A percentile compares a stretch with the other conserved stretches of the same genome.
These are phyloP conservation scores for Fusarium chlamydosporum DNA, from an alignment of 2,329 filamentous ascomycete genomes.

Conservation along the genomic window DNA sequence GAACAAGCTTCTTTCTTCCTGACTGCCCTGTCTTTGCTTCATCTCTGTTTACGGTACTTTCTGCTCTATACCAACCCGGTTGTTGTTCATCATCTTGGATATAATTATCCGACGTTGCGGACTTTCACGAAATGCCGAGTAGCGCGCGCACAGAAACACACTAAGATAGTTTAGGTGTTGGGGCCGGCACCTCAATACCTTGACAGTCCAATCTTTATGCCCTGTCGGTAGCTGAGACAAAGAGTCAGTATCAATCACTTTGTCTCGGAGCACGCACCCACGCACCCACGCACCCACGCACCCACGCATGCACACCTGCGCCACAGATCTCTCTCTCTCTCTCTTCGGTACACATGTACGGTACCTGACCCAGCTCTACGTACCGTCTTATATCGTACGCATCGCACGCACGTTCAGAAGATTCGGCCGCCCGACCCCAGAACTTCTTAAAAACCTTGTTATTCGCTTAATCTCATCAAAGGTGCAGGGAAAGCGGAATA, in stretches of 20 bases:
- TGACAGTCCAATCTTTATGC: constrained; percentile 19
- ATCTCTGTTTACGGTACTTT: neutral
- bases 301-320: constrained; percentile 19
- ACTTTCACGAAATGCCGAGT: constrained; percentile 35
- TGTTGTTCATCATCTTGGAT: constrained; percentile 27
- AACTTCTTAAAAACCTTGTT: constrained; percentile 16
- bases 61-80: neutral
- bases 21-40: neutral
- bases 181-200: constrained; percentile 27
- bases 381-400: neutral
- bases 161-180: constrained; percentile 26
- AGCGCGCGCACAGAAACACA: constrained; percentile 22
- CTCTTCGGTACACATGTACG: constrained; percentile 1
- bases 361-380: constrained; percentile 21
- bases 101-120: constrained; percentile 31
- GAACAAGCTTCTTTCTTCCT: constrained; percentile 7
- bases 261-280: constrained; percentile 4
- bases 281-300: too few relatives aligned
- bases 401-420: neutral
- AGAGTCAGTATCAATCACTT: constrained; percentile 20
- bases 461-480: constrained; percentile 17
- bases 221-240: constrained; percentile 24
- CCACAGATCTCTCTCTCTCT: constrained; percentile 32
- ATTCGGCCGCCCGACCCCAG: constrained; percentile 37
- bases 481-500: constrained; percentile 30